Base-by-base conservation (phyloP, 306 rosid species). In the Acacia confusa region DNA sequence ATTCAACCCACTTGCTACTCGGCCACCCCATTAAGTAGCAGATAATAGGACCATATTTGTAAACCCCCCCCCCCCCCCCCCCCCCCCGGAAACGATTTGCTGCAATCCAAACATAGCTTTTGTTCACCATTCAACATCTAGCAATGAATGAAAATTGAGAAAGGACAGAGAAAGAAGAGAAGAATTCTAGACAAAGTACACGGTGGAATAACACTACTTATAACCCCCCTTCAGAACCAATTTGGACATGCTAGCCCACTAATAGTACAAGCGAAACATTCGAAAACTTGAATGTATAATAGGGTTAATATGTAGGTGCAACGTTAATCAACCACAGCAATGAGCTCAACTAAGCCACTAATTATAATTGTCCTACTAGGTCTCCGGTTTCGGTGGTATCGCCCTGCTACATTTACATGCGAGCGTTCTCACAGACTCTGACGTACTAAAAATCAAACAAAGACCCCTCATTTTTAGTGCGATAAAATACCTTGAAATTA, bases 401-500 rank as follows among this genome's bases (percentile, higher is more conserved):
- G 28, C 76, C 76, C 76, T 68, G 82, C 65, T 13, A 75, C 71
- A 68, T 30, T 34, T 43, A 61, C 58, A 25, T 0, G 58, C 20
- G 28, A 36, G 60, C 24, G 40, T 24, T 38, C 70, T 25, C 19
- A 24, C 5, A 25, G 7, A 60, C 57, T 14, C 20, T 38, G 25
- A 43, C 28, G 65, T 16, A 1, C 22, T 61, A 34, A 75, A n/a
- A 38, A 24, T 25, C 36, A 41, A 76, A 41, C 9, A 41, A 76
- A 58, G 17, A 60, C 70, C 25, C 27, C 3, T 19, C 48, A 72
- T 30, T 72, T 36, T 36, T 36, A 64, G 53, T 1, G 45, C 17
- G 40, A 63, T 28, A 36, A 8, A 28, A 53, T 47, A 86, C 95
- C 90, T 86, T 83, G 90, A 89, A 95, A 83, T 87, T 92, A 78